A percentile compares a stretch with the other conserved stretches of the same genome.
phyloP scores from a whole-genome alignment of 2,329 filamentous ascomycete species.

The Fusarium kyushuense region DNA sequence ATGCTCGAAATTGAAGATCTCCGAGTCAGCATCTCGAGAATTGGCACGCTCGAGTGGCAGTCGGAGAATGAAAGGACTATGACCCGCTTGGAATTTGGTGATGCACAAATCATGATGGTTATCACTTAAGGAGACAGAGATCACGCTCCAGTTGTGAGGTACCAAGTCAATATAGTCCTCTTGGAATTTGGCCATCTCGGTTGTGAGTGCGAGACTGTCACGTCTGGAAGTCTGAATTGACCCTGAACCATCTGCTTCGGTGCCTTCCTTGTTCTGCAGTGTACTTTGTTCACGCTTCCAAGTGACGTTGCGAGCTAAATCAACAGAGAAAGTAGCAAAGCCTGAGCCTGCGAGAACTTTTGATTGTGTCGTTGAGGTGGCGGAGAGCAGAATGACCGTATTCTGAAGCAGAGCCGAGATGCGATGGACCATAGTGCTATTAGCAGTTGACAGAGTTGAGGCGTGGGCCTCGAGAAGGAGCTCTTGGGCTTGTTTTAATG shows the following conservation, averaged over 20 bases:
- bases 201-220: constrained; percentile 60
- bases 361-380: constrained; percentile 63
- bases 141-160: constrained; percentile 82
- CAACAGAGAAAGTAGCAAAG: constrained; percentile 72
- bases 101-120: constrained; percentile 87
- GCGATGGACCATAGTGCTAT: constrained; percentile 71
- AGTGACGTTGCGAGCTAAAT: constrained; percentile 77
- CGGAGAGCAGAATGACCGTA: constrained; percentile 74
- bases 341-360: constrained; percentile 63
- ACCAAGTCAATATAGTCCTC: constrained; percentile 87
- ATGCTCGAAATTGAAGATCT: constrained; percentile 85
- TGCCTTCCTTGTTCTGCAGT: constrained; percentile 56
- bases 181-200: constrained; percentile 75
- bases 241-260: constrained; percentile 9
- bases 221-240: constrained; percentile 49
- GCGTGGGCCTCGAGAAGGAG: constrained; percentile 73
- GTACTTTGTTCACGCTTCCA: constrained; percentile 73
- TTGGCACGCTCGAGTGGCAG: constrained; percentile 86
- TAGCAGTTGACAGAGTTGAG: constrained; percentile 63
- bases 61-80: constrained; percentile 86
- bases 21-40: constrained; percentile 80
- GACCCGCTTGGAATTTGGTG: constrained; percentile 81
- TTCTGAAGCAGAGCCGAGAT: constrained; percentile 74
- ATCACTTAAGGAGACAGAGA: constrained; percentile 88
- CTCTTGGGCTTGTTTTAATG: constrained; percentile 74